Conservation (phyloP, 73 alveolate species). For the Paramecium sonneborni region DNA sequence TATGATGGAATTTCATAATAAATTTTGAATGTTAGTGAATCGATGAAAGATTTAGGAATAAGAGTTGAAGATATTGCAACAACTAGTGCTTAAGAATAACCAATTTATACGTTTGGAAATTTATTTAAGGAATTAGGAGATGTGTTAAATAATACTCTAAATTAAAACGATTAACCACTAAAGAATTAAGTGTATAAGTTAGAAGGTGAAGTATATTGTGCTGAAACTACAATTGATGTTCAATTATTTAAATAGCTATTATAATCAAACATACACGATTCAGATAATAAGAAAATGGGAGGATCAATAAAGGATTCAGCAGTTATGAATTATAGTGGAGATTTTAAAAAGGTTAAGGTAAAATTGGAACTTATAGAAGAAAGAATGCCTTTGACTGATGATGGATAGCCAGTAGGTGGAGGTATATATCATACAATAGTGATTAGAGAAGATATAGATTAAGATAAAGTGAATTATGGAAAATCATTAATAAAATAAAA, state of each 20-base stretch:
- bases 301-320: not conserved
- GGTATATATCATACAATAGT: not conserved
- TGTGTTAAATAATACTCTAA: not conserved
- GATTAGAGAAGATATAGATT: not conserved
- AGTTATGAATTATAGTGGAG: not conserved
- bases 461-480: not conserved
- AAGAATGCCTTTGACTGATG: not conserved
- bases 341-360: not conserved
- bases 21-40: constrained; percentile 18
- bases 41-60: constrained; percentile 37
- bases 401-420: not conserved
- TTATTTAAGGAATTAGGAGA: constrained; percentile 51
- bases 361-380: constrained; percentile 22
- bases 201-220: not conserved
- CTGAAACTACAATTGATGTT: not conserved
- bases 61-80: not conserved
- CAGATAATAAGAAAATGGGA: constrained; percentile 33
- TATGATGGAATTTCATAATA: not conserved
- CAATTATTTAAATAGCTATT: not conserved
- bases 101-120: not conserved
- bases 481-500: not conserved
- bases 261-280: not conserved
- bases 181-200: not conserved
- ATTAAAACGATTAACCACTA: not conserved
- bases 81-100: constrained; percentile 17